A percentile compares a stretch with the other conserved stretches of the same genome.
phyloP scores from a whole-genome alignment of 805 yeast genomes.

The Wickerhamiella cacticola region DNA sequence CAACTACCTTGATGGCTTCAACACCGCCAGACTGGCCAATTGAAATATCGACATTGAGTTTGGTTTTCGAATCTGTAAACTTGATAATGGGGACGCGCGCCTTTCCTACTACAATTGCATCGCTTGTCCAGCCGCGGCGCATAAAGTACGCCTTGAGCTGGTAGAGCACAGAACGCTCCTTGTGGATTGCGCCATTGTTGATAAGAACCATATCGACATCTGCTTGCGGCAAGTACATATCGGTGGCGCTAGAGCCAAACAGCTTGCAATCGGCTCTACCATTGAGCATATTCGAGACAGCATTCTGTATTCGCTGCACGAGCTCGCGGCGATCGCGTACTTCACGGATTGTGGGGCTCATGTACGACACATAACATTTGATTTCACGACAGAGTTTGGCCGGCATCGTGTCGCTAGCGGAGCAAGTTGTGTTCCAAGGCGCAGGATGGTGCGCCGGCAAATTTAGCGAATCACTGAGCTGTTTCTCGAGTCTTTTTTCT shows the following conservation, averaged over 20 bases:
- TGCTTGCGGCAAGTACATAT: constrained; percentile 82
- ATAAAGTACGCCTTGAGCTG: constrained; percentile 61
- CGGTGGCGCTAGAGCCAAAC: constrained; percentile 92
- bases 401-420: not conserved
- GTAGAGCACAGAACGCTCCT: constrained; percentile 46
- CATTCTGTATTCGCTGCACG: constrained; percentile 45
- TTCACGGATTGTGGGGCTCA: constrained; percentile 73
- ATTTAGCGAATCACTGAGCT: constrained; percentile 12
- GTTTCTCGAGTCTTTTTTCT: no score
- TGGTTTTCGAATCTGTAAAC: constrained; percentile 60
- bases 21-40: constrained; percentile 70
- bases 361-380: constrained; percentile 67
- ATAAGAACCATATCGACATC: constrained; percentile 89
- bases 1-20: constrained; percentile 65
- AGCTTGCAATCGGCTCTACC: constrained; percentile 60
- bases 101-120: constrained; percentile 70
- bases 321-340: constrained; percentile 53
- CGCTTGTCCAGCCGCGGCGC: constrained; percentile 40
- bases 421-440: constrained; percentile 12
- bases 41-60: constrained; percentile 75
- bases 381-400: constrained; percentile 62
- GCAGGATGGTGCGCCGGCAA: constrained; percentile 9
- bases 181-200: constrained; percentile 42
- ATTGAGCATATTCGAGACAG: constrained; percentile 53
- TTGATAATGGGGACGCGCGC: constrained; percentile 93